Base-by-base conservation (phyloP, 2,329 filamentous ascomycete species). In the Dactylellina drechsleri region DNA sequence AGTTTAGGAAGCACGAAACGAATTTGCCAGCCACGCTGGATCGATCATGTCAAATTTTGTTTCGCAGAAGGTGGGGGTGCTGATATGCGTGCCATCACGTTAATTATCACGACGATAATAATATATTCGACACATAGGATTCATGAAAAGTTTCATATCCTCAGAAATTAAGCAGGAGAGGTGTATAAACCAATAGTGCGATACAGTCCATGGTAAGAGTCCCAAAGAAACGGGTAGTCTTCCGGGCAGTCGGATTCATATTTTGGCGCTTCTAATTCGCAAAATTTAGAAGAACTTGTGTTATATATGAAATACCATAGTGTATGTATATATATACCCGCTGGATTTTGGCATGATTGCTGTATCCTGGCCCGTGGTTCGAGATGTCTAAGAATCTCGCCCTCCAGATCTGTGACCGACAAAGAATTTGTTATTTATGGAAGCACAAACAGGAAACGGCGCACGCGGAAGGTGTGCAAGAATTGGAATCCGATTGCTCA, bases 21-120 rank as follows among this genome's bases (percentile, higher is more conserved):
- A 36, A 36, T 5, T 5, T 36, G 31, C 31, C 47, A 49, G 15
- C 15, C 40, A 56, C 65, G 57, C 49, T 54, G 58, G 65, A 68
- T 68, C 65, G 65, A 67, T 67, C 65, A 47, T 61, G 65, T 68
- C 65, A 54, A 61, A 53, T 47, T 68, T 45, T 61, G 49, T 68
- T 68, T 61, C 56, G 65, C 53, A 58, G 18, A 16, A 41, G 47
- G 59, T 45, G 49, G 13, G 31, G 31, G 31, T 36, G 31, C 6
- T 36, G 31, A 36, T 36, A 10, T 36, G 31, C 31, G 31, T 36
- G 31, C 6, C 10, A 36, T 36, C 31, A 10, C 31, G 31, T 10
- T 36, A 7, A 36, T 8, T 1, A 10, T 10, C 2, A 47, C 43
- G 8, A 18, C 16, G 7, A 47, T n/a, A 18, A 18, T 47, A 6